These are phyloP conservation scores for Trametopsis cervina DNA, from an alignment of 768 basidiomycete genomes.

Conservation along the genomic window DNA sequence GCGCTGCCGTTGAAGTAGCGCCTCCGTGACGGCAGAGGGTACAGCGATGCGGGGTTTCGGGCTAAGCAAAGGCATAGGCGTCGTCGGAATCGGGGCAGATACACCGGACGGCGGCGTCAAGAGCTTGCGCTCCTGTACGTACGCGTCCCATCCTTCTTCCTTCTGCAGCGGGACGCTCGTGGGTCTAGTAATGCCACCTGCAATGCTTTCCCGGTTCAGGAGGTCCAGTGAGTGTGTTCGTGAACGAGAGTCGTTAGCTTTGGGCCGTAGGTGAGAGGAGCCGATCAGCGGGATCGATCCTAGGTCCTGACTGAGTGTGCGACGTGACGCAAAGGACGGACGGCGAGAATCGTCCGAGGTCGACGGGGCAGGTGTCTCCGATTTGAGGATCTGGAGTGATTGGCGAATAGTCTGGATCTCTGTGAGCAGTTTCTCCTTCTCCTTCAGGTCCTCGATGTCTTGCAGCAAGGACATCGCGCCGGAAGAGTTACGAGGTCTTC, in stretches of 20 bases:
- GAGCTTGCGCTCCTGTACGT: conserved; percentile 79
- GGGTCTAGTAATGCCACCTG: conserved; percentile 57
- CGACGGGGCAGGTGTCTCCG: conserved; percentile 65
- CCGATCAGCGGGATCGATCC: conserved; percentile 40
- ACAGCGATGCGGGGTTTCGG: conserved; percentile 44
- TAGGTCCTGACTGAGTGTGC: conserved; percentile 65
- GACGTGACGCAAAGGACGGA: conserved; percentile 59
- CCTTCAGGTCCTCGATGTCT: conserved; percentile 52
- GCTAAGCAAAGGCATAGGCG: conserved; percentile 29
- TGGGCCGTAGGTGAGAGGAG: conserved; percentile 57
- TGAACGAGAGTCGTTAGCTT: conserved; percentile 59
- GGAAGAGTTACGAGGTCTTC: conserved; percentile 17
- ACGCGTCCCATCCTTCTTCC: conserved; percentile 81
- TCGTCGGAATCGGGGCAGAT: conserved; percentile 70
- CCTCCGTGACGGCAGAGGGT: conserved; percentile 69
- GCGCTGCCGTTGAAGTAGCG: conserved; percentile 60
- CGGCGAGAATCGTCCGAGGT: conserved; percentile 46
- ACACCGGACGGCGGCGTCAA: conserved; percentile 79
- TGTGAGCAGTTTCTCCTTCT: conserved; percentile 62
- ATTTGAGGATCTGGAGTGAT: conserved; percentile 70
- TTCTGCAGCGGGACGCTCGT: conserved; percentile 61
- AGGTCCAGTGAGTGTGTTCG: conserved; percentile 73
- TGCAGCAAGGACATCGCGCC: conserved; percentile 18
- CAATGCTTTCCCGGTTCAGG: conserved; percentile 35
- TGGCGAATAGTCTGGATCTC: conserved; percentile 77